phyloP scores from a whole-genome alignment of 1,284 basidiomycete species.

The Xanthoconium separans region DNA sequence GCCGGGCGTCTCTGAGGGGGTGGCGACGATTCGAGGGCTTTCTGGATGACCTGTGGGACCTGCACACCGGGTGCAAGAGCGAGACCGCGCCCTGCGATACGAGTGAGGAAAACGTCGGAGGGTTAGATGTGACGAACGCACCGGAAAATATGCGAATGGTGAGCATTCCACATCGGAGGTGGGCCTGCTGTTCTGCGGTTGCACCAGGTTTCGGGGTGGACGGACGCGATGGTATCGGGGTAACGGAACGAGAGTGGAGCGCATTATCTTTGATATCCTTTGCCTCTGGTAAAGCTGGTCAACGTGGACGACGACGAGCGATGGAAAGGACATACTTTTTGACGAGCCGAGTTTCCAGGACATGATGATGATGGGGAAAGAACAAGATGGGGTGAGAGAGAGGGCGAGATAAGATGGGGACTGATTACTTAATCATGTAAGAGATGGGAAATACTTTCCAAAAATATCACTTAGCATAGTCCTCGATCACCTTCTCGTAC shows the following conservation, averaged over 20 bases:
- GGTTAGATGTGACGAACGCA: conserved; percentile 26
- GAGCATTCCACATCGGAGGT: conserved; percentile 79
- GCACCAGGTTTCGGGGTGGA: conserved; percentile 65
- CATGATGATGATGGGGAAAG: conserved; percentile 23
- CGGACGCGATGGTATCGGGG: conserved; percentile 70
- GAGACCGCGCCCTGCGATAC: conserved; percentile 62
- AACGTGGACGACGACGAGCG: not conserved
- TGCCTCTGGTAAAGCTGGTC: conserved; percentile 42
- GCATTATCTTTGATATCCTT: conserved; percentile 70
- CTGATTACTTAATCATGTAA: no score
- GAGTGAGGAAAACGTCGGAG: not conserved
- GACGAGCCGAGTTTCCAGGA: conserved; percentile 46
- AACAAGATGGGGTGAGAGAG: not conserved
- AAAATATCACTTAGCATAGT: not conserved
- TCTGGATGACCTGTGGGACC: conserved; percentile 85
- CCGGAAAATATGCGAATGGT: conserved; percentile 89
- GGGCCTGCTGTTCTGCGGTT: conserved; percentile 46
- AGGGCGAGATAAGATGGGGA: conserved; percentile 14
- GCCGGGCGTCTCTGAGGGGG: conserved; percentile 52
- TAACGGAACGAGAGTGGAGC: conserved; percentile 66
- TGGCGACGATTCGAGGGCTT: conserved; percentile 64
- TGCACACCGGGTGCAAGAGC: conserved; percentile 70
- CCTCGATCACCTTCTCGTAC: not conserved
- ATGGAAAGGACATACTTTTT: conserved; percentile 36
- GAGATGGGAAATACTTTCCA: conserved; percentile 19